Percentiles rank a stretch among this genome's conserved stretches.
phyloP scores from a whole-genome alignment of 202 grass and related monocot genomes.

The Schoenoplectus tabernaemontani region DNA sequence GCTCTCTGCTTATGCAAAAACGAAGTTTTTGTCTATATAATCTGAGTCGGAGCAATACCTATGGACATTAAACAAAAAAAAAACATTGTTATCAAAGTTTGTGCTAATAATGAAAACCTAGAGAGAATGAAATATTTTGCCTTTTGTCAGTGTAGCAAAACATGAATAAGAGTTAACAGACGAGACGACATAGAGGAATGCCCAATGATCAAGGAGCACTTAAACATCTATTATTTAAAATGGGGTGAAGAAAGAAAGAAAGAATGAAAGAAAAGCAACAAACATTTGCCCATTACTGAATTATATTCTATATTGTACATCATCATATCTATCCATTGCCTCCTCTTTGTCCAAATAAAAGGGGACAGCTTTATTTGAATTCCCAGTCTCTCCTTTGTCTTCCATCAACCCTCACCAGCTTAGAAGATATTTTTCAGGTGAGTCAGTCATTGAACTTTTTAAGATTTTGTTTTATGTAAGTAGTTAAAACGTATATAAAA shows the following conservation, averaged over 20 bases:
- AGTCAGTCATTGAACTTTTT: no score
- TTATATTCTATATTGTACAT: no score
- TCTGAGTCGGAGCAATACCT: neutral
- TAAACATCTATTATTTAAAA: neutral
- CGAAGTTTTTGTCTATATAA: neutral
- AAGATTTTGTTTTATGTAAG: no score
- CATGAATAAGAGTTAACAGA: conserved; percentile 2
- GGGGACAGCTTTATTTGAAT: conserved; percentile 24
- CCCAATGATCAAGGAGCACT: conserved; percentile 25
- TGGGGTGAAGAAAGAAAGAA: neutral
- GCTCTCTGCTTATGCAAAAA: neutral
- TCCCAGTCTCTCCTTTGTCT: conserved; percentile 10
- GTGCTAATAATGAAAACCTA: conserved; percentile 15
- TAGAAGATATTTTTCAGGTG: neutral
- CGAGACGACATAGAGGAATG: conserved; percentile 15
- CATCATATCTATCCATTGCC: conserved; percentile 27
- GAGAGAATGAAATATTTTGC: neutral
- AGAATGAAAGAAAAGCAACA: neutral
- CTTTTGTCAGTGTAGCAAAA: conserved; percentile 8
- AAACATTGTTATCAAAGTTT: conserved; percentile 15
- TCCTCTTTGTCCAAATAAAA: conserved; percentile 14
- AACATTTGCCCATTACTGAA: conserved; percentile 9
- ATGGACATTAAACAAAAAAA: neutral
- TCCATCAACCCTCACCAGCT: neutral
- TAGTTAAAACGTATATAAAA: no score